Evolutionary conservation across 768 basidiomycete species (phyloP), one percentile per base, ranked within the genome.

Genomic region (Mycena capillaripes): DNA sequence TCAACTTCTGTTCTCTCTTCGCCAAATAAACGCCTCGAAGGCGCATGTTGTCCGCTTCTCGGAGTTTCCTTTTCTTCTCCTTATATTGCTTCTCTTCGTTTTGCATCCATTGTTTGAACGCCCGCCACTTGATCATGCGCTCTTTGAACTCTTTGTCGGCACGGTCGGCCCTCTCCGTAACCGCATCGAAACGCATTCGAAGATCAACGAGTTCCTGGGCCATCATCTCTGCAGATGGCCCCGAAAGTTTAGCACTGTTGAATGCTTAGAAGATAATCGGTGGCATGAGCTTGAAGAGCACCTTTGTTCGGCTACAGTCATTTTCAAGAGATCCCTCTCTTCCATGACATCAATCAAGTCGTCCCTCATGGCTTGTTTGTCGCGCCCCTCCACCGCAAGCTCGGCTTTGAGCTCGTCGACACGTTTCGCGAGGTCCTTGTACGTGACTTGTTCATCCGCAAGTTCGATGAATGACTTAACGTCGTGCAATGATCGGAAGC

Each of bases 131-230:
- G 25, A 29, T 44, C 50, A 27, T 65, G 48, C 50, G 25, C 4
- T 64, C 57, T 77, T 86, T 86, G 79, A 86, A 90, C 77, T 92
- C 88, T 23, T 72, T 69, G 70, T 87, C 85, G 78, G 89, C 89
- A 23, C 85, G 86, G 25, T 79, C 82, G 14, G 84, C 84, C 16
- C 36, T 69, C 27, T 68, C 48, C 9, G 67, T 17, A 1, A 66
- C 30, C 3, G 38, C 66, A 29, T 58, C 25, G 16, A 36, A 30
- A 2, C 40, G 44, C 9, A 23, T 29, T 46, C 56, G 63, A 14
- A 78, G 75, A 3, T 70, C 59, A 12, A 72, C 69, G 27, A 75
- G 64, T 21, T 70, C 76, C 29, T 69, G 30, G 53, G 67, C 68
- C 40, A 75, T 38, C 36, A 65, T 52, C 59, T 74, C 40, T 29